A percentile compares a stretch with the other conserved stretches of the same genome.
Conservation (phyloP, 176 grass and related monocot genomes). For the Ampelocalamus luodianensis region DNA sequence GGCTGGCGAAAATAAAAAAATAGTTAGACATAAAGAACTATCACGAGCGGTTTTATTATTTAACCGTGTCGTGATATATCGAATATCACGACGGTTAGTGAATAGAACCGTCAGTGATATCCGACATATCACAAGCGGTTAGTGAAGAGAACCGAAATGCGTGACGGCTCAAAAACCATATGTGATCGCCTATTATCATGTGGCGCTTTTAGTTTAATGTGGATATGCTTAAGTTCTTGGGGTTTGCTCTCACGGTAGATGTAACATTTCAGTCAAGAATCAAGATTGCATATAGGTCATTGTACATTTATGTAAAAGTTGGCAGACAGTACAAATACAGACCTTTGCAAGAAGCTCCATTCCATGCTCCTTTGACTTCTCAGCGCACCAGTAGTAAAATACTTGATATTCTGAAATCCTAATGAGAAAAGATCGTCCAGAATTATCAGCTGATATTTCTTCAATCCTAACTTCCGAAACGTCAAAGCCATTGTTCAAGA, state of each 20-base stretch:
- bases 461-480: conserved; percentile 57
- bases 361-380: conserved; percentile 80
- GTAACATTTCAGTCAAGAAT: conserved; percentile 14
- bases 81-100: too few species aligned
- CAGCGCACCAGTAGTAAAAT: conserved; percentile 94
- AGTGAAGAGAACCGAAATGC: too few species aligned
- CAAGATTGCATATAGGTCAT: background rate
- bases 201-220: background rate
- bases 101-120: too few species aligned
- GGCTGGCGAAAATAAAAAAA: too few species aligned
- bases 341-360: conserved; percentile 82
- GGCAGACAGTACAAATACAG: conserved; percentile 18
- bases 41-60: too few species aligned
- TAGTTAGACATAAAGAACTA: too few species aligned
- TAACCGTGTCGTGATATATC: too few species aligned
- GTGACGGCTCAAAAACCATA: too few species aligned
- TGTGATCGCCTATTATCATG: too few species aligned
- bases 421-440: conserved; percentile 76
- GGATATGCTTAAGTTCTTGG: conserved; percentile 7
- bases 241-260: conserved; percentile 3
- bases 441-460: conserved; percentile 82
- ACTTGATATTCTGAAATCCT: conserved; percentile 60
- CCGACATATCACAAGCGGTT: too few species aligned
- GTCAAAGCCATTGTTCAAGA: conserved; percentile 52
- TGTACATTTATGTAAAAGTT: conserved; percentile 1